Evolutionary conservation across 139 green algal genomes (phyloP).

Genomic region (Nannochloris sp.): DNA sequence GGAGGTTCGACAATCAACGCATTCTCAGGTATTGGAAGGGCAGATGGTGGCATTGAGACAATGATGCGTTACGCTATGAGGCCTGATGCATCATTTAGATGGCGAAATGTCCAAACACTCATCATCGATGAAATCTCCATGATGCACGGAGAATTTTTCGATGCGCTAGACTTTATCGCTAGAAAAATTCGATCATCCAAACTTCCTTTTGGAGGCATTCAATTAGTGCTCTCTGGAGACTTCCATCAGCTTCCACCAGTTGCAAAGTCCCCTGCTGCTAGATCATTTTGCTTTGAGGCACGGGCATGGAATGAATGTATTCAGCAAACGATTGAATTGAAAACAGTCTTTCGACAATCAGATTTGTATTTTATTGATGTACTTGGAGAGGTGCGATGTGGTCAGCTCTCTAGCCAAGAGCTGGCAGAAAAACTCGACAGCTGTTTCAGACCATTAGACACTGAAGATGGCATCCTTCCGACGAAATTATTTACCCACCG

Average conservation of each 20-base stretch:
- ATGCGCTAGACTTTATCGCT: conserved; percentile 35
- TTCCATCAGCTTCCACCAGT: conserved; percentile 67
- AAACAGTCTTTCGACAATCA: conserved; percentile 44
- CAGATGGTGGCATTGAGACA: conserved; percentile 19
- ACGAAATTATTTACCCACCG: conserved; percentile 46
- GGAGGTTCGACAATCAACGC: conserved; percentile 49
- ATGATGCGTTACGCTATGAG: conserved; percentile 12
- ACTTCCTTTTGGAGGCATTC: conserved; percentile 54
- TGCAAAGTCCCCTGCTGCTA: conserved; percentile 12
- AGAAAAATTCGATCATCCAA: conserved; percentile 17
- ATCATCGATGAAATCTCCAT: conserved; percentile 62
- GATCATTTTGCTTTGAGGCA: conserved; percentile 52
- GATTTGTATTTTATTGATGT: conserved; percentile 50
- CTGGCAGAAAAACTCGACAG: conserved; percentile 10
- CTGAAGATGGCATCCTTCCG: conserved; percentile 47
- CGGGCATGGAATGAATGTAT: conserved; percentile 37
- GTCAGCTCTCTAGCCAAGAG: conserved; percentile 12
- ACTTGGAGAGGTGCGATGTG: conserved; percentile 40
- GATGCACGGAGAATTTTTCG: conserved; percentile 42
- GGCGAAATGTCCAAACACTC: conserved; percentile 29
- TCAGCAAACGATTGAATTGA: conserved; percentile 37
- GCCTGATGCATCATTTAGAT: conserved; percentile 22
- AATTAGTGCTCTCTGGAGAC: conserved; percentile 62
- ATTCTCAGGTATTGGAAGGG: conserved; percentile 42
- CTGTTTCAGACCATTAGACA: conserved; percentile 33